A percentile compares a stretch with the other conserved stretches of the same genome.
Conservation (phyloP, 2,329 filamentous ascomycete genomes). For the Scedosporium dehoogii region DNA sequence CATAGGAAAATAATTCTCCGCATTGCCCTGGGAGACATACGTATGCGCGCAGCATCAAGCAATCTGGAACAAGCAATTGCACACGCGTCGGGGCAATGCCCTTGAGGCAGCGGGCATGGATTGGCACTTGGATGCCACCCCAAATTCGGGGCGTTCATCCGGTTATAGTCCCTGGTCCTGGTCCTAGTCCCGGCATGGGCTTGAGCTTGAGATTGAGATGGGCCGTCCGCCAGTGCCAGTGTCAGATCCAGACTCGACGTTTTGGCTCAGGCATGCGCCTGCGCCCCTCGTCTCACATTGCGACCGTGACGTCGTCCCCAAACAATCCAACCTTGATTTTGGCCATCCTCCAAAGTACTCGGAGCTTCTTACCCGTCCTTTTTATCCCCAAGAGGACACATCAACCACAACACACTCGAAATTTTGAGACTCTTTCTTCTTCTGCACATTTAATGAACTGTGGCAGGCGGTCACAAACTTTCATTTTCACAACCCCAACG, state of each 20-base stretch:
- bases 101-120: neutral
- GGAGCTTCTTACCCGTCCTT: slow-evolving; percentile 3
- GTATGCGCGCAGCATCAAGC: neutral
- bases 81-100: slow-evolving; percentile 5
- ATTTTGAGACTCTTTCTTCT: slow-evolving; percentile 1
- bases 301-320: slow-evolving; percentile 4
- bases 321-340: neutral
- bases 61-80: neutral
- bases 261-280: neutral
- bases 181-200: neutral
- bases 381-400: slow-evolving; percentile 7
- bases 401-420: slow-evolving; percentile 6
- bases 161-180: neutral
- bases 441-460: neutral
- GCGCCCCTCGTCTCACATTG: slow-evolving; percentile 3
- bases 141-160: neutral
- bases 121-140: slow-evolving; percentile 2
- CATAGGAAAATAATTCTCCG: neutral
- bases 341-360: neutral
- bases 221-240: neutral
- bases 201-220: neutral
- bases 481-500: neutral
- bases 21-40: neutral
- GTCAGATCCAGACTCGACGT: neutral
- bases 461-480: neutral